Percentiles rank a stretch among this genome's conserved stretches.
phyloP scores from a whole-genome alignment of 2,329 filamentous ascomycete species.

The Scedosporium apiospermum region DNA sequence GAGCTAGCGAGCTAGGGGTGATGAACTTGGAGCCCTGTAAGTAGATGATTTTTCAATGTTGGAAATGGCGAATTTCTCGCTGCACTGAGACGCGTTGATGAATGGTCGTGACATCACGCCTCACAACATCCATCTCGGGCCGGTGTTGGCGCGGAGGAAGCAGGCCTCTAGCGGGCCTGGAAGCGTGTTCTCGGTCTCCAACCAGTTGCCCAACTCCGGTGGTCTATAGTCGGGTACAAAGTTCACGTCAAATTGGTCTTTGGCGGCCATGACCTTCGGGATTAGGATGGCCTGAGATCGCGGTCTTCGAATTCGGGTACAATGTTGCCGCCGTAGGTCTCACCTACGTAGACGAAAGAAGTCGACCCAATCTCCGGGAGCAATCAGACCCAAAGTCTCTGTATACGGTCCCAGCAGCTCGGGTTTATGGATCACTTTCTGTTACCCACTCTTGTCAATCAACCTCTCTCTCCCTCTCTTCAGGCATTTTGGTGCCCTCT shows the following conservation, averaged over 20 bases:
- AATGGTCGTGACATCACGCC: constrained; percentile 38
- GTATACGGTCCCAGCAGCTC: constrained; percentile 43
- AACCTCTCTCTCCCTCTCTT: too few species aligned
- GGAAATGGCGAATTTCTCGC: constrained; percentile 41
- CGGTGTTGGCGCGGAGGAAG: constrained; percentile 40
- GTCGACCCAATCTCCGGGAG: constrained; percentile 49
- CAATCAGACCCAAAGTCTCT: constrained; percentile 43
- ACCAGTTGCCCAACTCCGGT: constrained; percentile 32
- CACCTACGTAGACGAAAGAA: constrained; percentile 48
- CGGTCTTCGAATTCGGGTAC: constrained; percentile 43
- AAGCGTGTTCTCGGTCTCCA: constrained; percentile 26
- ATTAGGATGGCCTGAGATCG: constrained; percentile 39
- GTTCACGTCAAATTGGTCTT: constrained; percentile 45
- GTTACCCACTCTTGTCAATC: not conserved
- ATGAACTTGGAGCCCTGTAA: constrained; percentile 22
- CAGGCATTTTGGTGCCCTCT: too few species aligned
- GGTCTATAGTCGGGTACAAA: constrained; percentile 32
- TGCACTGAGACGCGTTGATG: constrained; percentile 34
- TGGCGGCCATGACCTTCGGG: constrained; percentile 45
- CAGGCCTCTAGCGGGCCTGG: constrained; percentile 27
- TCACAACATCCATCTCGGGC: constrained; percentile 33
- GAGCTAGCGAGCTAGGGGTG: constrained; percentile 21
- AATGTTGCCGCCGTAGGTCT: constrained; percentile 39
- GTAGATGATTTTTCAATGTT: constrained; percentile 35
- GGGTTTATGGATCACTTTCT: constrained; percentile 45